Conservation (phyloP, 257 asterid species). For the Gentiana macrophylla region DNA sequence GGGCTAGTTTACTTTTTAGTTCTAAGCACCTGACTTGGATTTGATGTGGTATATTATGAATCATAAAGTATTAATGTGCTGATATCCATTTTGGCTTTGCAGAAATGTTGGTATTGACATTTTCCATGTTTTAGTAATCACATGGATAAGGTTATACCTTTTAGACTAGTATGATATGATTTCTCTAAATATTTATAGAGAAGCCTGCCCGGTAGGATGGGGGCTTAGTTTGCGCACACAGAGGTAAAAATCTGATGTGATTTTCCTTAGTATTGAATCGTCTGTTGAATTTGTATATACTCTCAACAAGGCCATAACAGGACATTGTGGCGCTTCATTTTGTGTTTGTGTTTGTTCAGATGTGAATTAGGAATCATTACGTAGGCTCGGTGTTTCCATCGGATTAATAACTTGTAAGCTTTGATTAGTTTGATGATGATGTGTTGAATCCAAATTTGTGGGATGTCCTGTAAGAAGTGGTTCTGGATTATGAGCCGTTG, state of each 20-base stretch:
- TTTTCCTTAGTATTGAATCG: not conserved
- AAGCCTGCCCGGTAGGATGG: too few relatives aligned
- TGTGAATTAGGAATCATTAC: not conserved
- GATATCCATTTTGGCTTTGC: too few relatives aligned
- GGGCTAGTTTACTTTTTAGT: not conserved
- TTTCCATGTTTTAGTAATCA: too few relatives aligned
- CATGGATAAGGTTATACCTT: too few relatives aligned
- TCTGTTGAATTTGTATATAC: slow-evolving; percentile 2
- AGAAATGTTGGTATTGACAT: too few relatives aligned
- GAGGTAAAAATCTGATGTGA: not conserved
- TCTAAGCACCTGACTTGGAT: not conserved
- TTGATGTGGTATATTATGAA: not conserved
- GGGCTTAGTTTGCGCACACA: too few relatives aligned
- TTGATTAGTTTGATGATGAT: not conserved
- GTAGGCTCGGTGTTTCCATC: not conserved
- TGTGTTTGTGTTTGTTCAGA: not conserved
- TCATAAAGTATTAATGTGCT: not conserved
- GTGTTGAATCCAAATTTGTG: not conserved
- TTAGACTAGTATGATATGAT: too few relatives aligned
- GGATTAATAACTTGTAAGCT: too few relatives aligned
- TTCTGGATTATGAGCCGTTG: not conserved
- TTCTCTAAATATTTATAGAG: too few relatives aligned
- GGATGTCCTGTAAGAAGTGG: not conserved
- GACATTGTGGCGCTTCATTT: not conserved
- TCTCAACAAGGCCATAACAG: not conserved